Conservation (phyloP, 495 filamentous ascomycete genomes). For the Talaromyces adpressus region DNA sequence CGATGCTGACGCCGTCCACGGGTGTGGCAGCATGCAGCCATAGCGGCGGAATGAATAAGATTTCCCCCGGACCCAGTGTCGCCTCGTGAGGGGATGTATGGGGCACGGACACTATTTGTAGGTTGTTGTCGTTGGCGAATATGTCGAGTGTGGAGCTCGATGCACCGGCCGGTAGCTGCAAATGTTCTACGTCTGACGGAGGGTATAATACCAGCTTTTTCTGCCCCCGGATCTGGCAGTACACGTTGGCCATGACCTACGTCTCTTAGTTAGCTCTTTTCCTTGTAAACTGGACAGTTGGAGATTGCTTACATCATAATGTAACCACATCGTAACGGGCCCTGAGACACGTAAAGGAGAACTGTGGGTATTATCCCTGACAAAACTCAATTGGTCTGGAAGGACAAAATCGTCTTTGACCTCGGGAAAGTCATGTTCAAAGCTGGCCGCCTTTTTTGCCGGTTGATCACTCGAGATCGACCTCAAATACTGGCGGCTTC, state of each 20-base stretch:
- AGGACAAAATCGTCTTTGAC: slow-evolving; percentile 65
- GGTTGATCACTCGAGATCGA: slow-evolving; percentile 64
- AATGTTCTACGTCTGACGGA: slow-evolving; percentile 60
- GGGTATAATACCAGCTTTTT: slow-evolving; percentile 74
- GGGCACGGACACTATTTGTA: slow-evolving; percentile 37
- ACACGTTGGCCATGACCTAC: slow-evolving; percentile 81
- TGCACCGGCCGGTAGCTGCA: slow-evolving; percentile 65
- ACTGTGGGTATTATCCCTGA: slow-evolving; percentile 61
- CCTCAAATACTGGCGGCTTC: slow-evolving; percentile 67
- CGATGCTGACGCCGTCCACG: slow-evolving; percentile 55
- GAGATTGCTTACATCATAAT: slow-evolving; percentile 64
- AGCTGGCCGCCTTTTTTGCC: slow-evolving; percentile 56
- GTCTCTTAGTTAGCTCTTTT: background rate
- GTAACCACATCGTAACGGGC: slow-evolving; percentile 82
- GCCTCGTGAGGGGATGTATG: slow-evolving; percentile 62
- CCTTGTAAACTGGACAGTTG: background rate
- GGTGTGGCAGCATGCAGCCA: slow-evolving; percentile 80
- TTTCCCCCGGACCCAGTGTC: slow-evolving; percentile 58
- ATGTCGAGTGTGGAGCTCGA: slow-evolving; percentile 74
- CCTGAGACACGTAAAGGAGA: slow-evolving; percentile 76
- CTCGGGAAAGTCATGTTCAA: slow-evolving; percentile 63
- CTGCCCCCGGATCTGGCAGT: slow-evolving; percentile 68
- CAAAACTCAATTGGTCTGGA: slow-evolving; percentile 54
- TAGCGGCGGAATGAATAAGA: slow-evolving; percentile 72
- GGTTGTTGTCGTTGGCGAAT: slow-evolving; percentile 33